These are phyloP conservation scores for Plasmodium yoelii DNA, from an alignment of 169 alveolate genomes.

Conservation along the genomic window DNA sequence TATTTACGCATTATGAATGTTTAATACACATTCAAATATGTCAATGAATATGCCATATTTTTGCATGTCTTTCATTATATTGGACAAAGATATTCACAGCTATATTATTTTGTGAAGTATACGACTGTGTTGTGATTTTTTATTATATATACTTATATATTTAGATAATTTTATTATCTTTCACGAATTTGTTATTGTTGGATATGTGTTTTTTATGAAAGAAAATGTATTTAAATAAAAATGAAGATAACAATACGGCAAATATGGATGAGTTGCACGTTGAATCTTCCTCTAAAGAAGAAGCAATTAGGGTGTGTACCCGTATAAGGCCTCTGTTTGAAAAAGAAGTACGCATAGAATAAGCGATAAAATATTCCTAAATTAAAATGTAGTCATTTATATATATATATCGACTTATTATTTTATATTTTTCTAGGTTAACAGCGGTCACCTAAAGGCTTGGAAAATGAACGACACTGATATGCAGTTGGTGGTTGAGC, in stretches of 20 bases:
- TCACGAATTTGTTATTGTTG: constrained; percentile 1
- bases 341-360: constrained; percentile 79
- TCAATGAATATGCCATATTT: constrained; percentile 13
- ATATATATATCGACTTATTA: background rate
- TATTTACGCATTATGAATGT: background rate
- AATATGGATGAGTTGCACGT: constrained; percentile 55
- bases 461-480: constrained; percentile 82
- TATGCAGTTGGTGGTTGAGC: constrained; percentile 84
- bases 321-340: constrained; percentile 86
- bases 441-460: constrained; percentile 83
- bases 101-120: background rate
- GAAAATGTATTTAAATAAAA: constrained; percentile 66
- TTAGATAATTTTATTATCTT: background rate
- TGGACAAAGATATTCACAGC: background rate
- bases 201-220: background rate
- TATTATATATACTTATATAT: background rate
- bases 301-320: constrained; percentile 84
- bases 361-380: background rate
- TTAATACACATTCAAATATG: constrained; percentile 7
- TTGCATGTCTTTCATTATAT: background rate
- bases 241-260: constrained; percentile 47
- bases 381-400: background rate
- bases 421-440: constrained; percentile 70
- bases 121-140: background rate
- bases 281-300: constrained; percentile 82